A percentile compares a stretch with the other conserved stretches of the same genome.
phyloP scores from a whole-genome alignment of 208 protist genomes.

The Porcisia deanei region DNA sequence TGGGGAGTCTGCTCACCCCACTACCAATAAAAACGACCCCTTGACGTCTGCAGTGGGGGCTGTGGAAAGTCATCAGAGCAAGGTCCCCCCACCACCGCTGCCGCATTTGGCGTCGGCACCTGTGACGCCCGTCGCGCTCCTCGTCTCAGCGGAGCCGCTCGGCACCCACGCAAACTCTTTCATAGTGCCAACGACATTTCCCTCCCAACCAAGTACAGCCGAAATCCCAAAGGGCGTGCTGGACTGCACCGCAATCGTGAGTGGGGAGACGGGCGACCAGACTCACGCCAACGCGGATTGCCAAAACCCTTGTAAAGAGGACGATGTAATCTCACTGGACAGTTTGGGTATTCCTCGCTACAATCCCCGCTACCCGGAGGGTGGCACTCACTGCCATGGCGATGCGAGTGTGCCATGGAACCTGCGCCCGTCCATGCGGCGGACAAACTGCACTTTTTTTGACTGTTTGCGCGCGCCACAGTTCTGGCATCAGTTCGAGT shows the following conservation, averaged over 20 bases:
- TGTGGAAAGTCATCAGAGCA: not conserved
- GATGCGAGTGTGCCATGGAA: constrained; percentile 75
- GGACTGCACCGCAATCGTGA: not conserved
- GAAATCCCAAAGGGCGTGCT: constrained; percentile 10
- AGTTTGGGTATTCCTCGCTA: constrained; percentile 73
- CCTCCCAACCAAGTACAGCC: not conserved
- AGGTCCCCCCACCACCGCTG: constrained; percentile 8
- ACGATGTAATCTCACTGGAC: constrained; percentile 53
- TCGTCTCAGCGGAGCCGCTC: not conserved
- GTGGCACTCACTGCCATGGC: constrained; percentile 13
- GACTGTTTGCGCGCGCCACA: constrained; percentile 52
- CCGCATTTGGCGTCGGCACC: not conserved
- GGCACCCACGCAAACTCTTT: not conserved
- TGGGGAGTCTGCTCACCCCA: not conserved
- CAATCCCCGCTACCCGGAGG: constrained; percentile 41
- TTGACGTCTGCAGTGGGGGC: not conserved
- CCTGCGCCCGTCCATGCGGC: constrained; percentile 34
- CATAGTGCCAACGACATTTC: not conserved
- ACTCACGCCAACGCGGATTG: constrained; percentile 10
- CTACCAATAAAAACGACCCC: not conserved
- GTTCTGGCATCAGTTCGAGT: constrained; percentile 86
- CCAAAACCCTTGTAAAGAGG: constrained; percentile 2
- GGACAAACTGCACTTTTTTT: constrained; percentile 57
- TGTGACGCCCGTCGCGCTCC: not conserved
- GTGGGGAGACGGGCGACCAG: constrained; percentile 12